Evolutionary conservation across 129 eudicot species (phyloP).

Genomic region (Chrysanthemum makinoi): DNA sequence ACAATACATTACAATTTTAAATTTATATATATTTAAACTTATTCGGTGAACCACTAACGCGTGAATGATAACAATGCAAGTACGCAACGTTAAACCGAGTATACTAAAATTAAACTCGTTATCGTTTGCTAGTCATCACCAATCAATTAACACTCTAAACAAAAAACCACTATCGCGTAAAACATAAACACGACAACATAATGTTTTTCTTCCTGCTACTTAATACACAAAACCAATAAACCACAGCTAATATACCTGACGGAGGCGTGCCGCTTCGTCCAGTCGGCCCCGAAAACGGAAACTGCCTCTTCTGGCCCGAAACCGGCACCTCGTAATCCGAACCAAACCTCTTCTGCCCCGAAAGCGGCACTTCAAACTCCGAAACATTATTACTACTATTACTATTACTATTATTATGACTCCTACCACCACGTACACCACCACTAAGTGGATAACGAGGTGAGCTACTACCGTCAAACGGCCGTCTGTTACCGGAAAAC

Average conservation of each 20-base stretch:
- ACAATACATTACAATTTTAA: neutral
- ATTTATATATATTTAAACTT: neutral
- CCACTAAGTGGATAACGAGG: conserved; percentile 33
- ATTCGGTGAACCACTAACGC: too few relatives aligned
- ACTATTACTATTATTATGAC: conserved; percentile 27
- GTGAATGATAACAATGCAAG: neutral
- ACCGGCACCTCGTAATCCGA: conserved; percentile 42
- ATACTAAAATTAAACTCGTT: conserved; percentile 1
- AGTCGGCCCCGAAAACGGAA: conserved; percentile 45
- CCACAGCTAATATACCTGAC: conserved; percentile 4
- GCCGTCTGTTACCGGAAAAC: conserved; percentile 43
- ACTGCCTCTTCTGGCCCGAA: conserved; percentile 80
- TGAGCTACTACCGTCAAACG: conserved; percentile 34
- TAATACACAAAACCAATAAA: too few relatives aligned
- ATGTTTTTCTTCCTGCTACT: too few relatives aligned
- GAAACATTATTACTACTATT: conserved; percentile 27
- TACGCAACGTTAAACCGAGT: neutral
- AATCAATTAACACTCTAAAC: neutral
- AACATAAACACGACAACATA: too few relatives aligned
- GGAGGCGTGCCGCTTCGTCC: conserved; percentile 50
- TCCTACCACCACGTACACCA: conserved; percentile 27
- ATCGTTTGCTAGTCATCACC: neutral
- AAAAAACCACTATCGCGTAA: neutral
- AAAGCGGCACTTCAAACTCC: conserved; percentile 41
- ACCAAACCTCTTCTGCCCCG: conserved; percentile 38